Conservation (phyloP, 257 asterid genomes). For the Plantago elongata region DNA sequence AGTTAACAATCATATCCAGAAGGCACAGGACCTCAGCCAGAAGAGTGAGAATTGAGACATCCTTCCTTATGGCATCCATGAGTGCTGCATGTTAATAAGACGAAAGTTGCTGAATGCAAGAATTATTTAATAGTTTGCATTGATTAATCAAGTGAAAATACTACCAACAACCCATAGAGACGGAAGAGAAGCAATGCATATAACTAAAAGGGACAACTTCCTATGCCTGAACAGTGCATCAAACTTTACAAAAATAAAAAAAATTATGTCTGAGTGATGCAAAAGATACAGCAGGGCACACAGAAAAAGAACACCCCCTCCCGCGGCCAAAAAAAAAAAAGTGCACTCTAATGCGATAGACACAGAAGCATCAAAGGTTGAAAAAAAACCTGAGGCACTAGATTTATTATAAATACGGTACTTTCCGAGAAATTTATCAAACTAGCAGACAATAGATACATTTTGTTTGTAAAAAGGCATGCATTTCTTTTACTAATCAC, state of each 20-base stretch:
- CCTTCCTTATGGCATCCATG: slow-evolving; percentile 74
- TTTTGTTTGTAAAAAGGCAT: slow-evolving; percentile 1
- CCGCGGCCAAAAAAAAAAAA: too few species aligned
- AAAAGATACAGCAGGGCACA: slow-evolving; percentile 6
- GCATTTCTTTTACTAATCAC: too few species aligned
- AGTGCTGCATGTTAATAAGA: slow-evolving; percentile 55
- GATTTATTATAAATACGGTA: too few species aligned
- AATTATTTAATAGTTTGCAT: slow-evolving; percentile 11
- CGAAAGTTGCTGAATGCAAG: slow-evolving; percentile 8
- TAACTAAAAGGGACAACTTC: slow-evolving; percentile 10
- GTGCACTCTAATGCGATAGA: neutral
- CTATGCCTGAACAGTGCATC: slow-evolving; percentile 4
- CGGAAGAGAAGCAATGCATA: slow-evolving; percentile 4
- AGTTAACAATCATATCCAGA: slow-evolving; percentile 91
- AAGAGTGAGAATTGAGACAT: slow-evolving; percentile 77
- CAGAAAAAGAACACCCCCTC: too few species aligned
- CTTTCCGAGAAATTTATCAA: too few species aligned
- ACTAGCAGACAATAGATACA: slow-evolving; percentile 2
- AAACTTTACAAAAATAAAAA: too few species aligned
- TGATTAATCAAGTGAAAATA: slow-evolving; percentile 6
- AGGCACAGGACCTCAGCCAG: slow-evolving; percentile 95
- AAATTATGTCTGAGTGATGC: slow-evolving; percentile 14
- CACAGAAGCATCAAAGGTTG: slow-evolving; percentile 8
- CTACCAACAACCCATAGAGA: slow-evolving; percentile 4
- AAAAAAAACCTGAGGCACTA: too few species aligned